A percentile compares a stretch with the other conserved stretches of the same genome.
Conservation (phyloP, 148 eudicot species). For the Rhododendron griersonianum region DNA sequence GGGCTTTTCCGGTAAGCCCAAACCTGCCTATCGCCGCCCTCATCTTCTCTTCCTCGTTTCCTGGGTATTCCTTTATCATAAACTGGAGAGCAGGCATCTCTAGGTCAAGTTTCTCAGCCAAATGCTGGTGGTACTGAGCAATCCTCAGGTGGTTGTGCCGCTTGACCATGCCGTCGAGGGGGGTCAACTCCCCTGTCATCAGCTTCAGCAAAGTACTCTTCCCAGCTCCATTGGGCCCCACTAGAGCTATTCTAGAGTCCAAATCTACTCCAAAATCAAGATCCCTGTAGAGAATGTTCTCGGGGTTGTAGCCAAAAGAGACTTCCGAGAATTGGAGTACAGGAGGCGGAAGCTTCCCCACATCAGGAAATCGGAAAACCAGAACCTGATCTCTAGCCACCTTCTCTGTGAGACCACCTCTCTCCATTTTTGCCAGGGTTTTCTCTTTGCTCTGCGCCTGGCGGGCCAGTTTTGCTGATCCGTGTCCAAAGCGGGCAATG, state of each 20-base stretch:
- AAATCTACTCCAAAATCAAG: conserved; percentile 88
- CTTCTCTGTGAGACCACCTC: conserved; percentile 89
- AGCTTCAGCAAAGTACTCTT: conserved; percentile 90
- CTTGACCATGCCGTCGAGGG: conserved; percentile 80
- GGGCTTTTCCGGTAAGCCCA: conserved; percentile 79
- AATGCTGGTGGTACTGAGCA: conserved; percentile 88
- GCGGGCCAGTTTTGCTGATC: conserved; percentile 89
- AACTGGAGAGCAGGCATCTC: conserved; percentile 60
- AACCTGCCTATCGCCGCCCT: conserved; percentile 74
- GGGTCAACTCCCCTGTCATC: conserved; percentile 83
- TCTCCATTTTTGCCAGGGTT: conserved; percentile 90
- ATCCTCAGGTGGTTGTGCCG: conserved; percentile 84
- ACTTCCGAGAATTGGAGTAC: conserved; percentile 87
- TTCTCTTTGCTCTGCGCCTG: conserved; percentile 95
- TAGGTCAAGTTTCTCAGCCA: conserved; percentile 89
- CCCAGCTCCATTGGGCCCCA: conserved; percentile 92
- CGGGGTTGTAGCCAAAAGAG: conserved; percentile 79
- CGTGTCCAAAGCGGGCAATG: conserved; percentile 92
- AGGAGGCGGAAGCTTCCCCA: conserved; percentile 93
- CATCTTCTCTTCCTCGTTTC: conserved; percentile 85
- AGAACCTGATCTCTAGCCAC: conserved; percentile 60
- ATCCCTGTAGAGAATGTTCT: conserved; percentile 60
- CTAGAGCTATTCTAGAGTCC: conserved; percentile 80
- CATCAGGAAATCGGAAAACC: conserved; percentile 68
- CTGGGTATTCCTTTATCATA: conserved; percentile 82